phyloP scores from a whole-genome alignment of 371 early-diverging fungal species.

The Choanephora cucurbitarum region DNA sequence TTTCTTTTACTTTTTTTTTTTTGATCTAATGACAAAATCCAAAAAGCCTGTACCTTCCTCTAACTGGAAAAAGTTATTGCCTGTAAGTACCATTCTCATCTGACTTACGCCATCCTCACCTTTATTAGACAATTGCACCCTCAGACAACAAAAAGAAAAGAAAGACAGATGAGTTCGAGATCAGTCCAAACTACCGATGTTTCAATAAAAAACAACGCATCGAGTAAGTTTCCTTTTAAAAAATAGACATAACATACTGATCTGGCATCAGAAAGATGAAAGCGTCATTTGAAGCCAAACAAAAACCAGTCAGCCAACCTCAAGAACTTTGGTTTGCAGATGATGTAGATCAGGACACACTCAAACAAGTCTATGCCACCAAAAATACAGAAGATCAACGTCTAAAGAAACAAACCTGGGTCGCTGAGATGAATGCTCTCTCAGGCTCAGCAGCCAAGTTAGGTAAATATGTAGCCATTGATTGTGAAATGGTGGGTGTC shows the following conservation, averaged over 20 bases:
- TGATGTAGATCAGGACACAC: conserved; percentile 56
- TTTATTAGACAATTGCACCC: conserved; percentile 17
- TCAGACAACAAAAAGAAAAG: conserved; percentile 17
- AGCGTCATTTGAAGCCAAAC: conserved; percentile 1
- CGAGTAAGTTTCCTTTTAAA: conserved; percentile 29
- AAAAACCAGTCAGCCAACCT: conserved; percentile 8
- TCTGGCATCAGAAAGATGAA: conserved; percentile 10
- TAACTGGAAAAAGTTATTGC: conserved; percentile 57
- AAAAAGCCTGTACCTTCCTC: conserved; percentile 49
- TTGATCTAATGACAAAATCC: conserved; percentile 15
- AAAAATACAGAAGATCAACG: conserved; percentile 28
- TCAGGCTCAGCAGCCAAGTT: conserved; percentile 41
- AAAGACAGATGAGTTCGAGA: conserved; percentile 19
- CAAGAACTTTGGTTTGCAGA: conserved; percentile 64
- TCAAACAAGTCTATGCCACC: conserved; percentile 51
- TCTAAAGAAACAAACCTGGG: conserved; percentile 16
- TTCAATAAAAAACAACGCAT: conserved; percentile 26
- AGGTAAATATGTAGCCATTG: conserved; percentile 91
- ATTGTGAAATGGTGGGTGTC: conserved; percentile 99
- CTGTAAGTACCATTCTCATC: conserved; percentile 22
- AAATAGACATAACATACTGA: background rate
- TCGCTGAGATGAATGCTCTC: conserved; percentile 41
- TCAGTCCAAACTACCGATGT: conserved; percentile 30
- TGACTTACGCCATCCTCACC: background rate
- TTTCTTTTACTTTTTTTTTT: conserved; percentile 9